A percentile compares a stretch with the other conserved stretches of the same genome.
phyloP scores from a whole-genome alignment of 192 early-diverging fungal species.

The Coemansia sp. region DNA sequence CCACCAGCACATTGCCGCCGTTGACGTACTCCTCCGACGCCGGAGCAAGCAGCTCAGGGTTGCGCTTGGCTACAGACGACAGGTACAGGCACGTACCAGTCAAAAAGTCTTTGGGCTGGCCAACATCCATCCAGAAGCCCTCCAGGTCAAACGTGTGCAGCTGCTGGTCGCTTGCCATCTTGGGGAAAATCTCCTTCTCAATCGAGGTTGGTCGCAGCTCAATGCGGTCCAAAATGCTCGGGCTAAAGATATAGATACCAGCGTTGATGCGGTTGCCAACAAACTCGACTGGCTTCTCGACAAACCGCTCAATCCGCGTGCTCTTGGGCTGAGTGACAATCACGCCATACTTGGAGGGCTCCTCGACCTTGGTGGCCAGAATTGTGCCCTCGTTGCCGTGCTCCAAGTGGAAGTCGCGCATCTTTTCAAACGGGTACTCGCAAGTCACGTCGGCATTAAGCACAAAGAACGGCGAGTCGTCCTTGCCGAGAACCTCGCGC shows the following conservation, averaged over 20 bases:
- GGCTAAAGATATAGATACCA: constrained; percentile 98
- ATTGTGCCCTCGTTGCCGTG: constrained; percentile 97
- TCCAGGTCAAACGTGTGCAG: constrained; percentile 93
- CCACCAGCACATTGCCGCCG: constrained; percentile 89
- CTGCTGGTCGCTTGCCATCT: constrained; percentile 82
- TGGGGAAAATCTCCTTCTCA: constrained; percentile 97
- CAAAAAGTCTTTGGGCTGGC: constrained; percentile 98
- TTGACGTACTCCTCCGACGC: constrained; percentile 67
- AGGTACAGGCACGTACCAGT: constrained; percentile 95
- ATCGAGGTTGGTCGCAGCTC: constrained; percentile 95
- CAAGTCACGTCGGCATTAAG: constrained; percentile 99
- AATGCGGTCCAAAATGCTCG: constrained; percentile 87
- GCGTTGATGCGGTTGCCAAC: constrained; percentile 99
- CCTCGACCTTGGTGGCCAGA: constrained; percentile 95
- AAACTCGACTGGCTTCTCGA: constrained; percentile 95
- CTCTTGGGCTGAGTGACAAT: constrained; percentile 79
- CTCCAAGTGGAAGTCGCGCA: constrained; percentile 85
- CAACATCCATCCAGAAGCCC: constrained; percentile 99
- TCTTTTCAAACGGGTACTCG: constrained; percentile 92
- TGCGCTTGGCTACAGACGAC: constrained; percentile 73
- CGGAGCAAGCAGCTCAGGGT: constrained; percentile 69
- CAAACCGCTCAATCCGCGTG: constrained; percentile 87
- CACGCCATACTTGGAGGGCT: constrained; percentile 99
- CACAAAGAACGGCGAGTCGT: constrained; percentile 96
- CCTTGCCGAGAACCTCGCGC: constrained; percentile 85